Evolutionary conservation across 495 filamentous ascomycete genomes (phyloP).

Genomic region (Daldinia loculata): DNA sequence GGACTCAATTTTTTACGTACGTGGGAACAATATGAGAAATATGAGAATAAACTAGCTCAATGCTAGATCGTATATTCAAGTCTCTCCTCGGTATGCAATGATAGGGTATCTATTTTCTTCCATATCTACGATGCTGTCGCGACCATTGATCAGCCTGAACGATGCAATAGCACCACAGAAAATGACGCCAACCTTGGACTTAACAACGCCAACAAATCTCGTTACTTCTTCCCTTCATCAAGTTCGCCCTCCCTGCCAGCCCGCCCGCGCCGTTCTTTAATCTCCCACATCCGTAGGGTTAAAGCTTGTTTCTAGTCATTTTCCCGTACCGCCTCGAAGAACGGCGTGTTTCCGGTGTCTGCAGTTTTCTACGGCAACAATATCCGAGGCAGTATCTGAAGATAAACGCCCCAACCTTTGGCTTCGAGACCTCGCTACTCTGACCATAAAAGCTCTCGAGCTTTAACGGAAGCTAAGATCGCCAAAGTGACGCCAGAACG

Average conservation of each 20-base stretch:
- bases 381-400: background rate
- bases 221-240: slow-evolving; percentile 29
- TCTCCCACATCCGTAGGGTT: slow-evolving; percentile 14
- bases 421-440: background rate
- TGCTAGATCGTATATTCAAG: slow-evolving; percentile 32
- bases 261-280: slow-evolving; percentile 7
- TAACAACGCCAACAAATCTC: slow-evolving; percentile 38
- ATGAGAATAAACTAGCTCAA: slow-evolving; percentile 9
- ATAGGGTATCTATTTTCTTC: slow-evolving; percentile 46
- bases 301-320: slow-evolving; percentile 2
- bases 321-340: background rate
- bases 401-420: background rate
- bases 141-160: slow-evolving; percentile 26
- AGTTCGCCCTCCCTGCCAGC: slow-evolving; percentile 7
- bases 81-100: slow-evolving; percentile 24
- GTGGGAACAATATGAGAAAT: background rate
- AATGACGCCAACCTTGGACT: slow-evolving; percentile 41
- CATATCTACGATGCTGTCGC: slow-evolving; percentile 35
- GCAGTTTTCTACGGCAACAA: slow-evolving; percentile 3
- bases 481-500: background rate
- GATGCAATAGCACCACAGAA: slow-evolving; percentile 31
- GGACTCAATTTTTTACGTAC: background rate
- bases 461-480: background rate
- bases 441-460: background rate
- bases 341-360: background rate